phyloP scores from a whole-genome alignment of 2,329 filamentous ascomycete genomes.

The Coniella vitis region DNA sequence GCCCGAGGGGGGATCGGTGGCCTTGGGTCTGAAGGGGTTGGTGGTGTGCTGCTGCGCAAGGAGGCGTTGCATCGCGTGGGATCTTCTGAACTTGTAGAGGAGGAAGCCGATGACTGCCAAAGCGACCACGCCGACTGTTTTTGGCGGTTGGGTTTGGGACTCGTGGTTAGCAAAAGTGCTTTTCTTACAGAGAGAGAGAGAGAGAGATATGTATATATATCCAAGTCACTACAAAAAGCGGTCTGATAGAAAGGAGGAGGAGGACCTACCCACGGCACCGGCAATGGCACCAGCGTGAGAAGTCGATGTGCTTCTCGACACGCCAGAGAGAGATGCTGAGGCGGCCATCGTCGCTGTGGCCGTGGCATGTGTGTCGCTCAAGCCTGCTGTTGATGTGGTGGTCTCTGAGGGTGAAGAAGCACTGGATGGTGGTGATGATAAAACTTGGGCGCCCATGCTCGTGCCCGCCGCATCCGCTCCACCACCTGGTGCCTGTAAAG shows the following conservation, averaged over 20 bases:
- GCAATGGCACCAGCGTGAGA: constrained; percentile 3
- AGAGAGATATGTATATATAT: neutral
- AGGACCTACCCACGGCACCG: neutral
- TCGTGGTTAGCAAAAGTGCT: too few relatives aligned
- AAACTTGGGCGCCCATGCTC: too few relatives aligned
- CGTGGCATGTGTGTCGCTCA: neutral
- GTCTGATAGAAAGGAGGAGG: too few relatives aligned
- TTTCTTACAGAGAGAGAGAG: too few relatives aligned
- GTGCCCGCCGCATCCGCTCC: too few relatives aligned
- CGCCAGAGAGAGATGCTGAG: neutral
- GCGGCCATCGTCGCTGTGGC: neutral
- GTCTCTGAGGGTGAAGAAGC: too few relatives aligned
- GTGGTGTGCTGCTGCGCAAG: neutral
- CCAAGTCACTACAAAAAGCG: neutral
- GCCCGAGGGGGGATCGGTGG: neutral
- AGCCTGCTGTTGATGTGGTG: neutral
- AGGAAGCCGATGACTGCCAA: constrained; percentile 1
- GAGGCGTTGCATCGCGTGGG: neutral
- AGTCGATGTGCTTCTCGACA: neutral
- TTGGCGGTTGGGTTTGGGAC: too few relatives aligned
- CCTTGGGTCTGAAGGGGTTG: neutral
- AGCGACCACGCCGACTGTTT: neutral
- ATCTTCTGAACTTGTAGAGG: neutral
- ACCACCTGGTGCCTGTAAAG: too few relatives aligned
- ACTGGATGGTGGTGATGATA: too few relatives aligned